phyloP scores from a whole-genome alignment of 495 filamentous ascomycete genomes.

The Staphylotrichum tortipilum region DNA sequence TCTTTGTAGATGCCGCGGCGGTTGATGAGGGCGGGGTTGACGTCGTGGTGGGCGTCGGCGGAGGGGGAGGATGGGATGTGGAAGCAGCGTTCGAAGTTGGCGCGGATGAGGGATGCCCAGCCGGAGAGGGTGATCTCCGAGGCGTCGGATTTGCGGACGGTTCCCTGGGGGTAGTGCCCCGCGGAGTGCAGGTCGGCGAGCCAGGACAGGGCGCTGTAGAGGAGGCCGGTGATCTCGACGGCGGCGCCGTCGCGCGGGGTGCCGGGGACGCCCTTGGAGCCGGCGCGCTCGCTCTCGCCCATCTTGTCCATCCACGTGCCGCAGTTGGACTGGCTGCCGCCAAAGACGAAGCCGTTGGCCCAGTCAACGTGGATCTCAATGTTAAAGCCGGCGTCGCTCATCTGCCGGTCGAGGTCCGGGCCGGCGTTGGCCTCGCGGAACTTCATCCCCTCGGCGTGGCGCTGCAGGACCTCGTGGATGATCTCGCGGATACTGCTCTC shows the following conservation, averaged over 20 bases:
- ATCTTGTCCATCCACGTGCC: slow-evolving; percentile 99
- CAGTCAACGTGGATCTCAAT: slow-evolving; percentile 87
- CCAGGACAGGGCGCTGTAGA: slow-evolving; percentile 86
- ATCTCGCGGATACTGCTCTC: slow-evolving; percentile 75
- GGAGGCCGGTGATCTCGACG: slow-evolving; percentile 85
- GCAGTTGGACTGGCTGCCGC: slow-evolving; percentile 89
- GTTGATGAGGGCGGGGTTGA: slow-evolving; percentile 71
- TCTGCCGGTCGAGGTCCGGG: slow-evolving; percentile 76
- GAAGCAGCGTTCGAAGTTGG: slow-evolving; percentile 84
- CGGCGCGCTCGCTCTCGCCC: slow-evolving; percentile 90
- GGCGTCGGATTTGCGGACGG: slow-evolving; percentile 56
- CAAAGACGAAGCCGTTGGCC: slow-evolving; percentile 86
- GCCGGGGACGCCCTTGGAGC: slow-evolving; percentile 88
- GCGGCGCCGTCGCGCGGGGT: slow-evolving; percentile 94
- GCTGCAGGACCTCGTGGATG: slow-evolving; percentile 85
- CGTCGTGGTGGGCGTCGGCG: slow-evolving; percentile 67
- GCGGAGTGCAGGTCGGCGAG: slow-evolving; percentile 53
- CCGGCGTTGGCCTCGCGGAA: slow-evolving; percentile 96
- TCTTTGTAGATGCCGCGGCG: slow-evolving; percentile 97
- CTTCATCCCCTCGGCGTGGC: slow-evolving; percentile 80
- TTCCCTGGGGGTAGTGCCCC: slow-evolving; percentile 59
- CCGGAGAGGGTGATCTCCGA: slow-evolving; percentile 59
- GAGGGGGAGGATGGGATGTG: slow-evolving; percentile 62
- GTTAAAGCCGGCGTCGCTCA: slow-evolving; percentile 86
- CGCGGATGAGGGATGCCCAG: slow-evolving; percentile 76